Base-by-base conservation (phyloP, 2,329 filamentous ascomycete species). In the Lithohypha guttulata region DNA sequence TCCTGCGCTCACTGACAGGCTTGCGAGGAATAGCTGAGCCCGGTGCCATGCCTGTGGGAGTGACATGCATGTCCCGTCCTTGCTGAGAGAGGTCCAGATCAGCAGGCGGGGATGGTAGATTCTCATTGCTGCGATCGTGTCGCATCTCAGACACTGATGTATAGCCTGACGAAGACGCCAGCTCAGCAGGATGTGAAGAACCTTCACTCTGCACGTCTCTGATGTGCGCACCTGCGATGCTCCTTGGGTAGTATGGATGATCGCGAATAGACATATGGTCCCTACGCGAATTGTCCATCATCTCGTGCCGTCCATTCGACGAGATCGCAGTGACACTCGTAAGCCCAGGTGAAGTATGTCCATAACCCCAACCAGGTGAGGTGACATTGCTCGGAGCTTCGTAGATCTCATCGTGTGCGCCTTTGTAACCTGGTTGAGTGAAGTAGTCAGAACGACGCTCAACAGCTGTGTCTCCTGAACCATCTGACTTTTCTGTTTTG, bases 11-110 rank as follows among this genome's bases (percentile, higher is more conserved):
- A 8, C 30, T 17, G 6, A 33, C 30, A 17, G 30, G 30, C 30
- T 33, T 33, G 4, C 30, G 30, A 18, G 30, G 30, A 33, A 33
- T 33, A 6, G 30, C 30, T 8, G 30, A 33, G 14, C 30, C 30
- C 6, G 30, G 30, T 33, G 13, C 30, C 30, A 33, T 33, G 6
- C 30, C 30, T 6, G 18, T 20, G 14, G 30, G n/a, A 18, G 14
- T 6, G 5, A 18, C 7, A 17, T 7, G 6, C 17, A 13, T 5
- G 6, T 13, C 27, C 6, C 27, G 11, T 5, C 17, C 27, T 6
- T 29, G 6, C 15, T 33, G 30, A 18, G n/a, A 11, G 14, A 18
- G 30, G 7, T 20, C 20, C 30, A 33, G 15, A 17, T 33, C 30
- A 20, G 15, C 20, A 17, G 30, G 30, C 13, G 30, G 11, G 6